A percentile compares a stretch with the other conserved stretches of the same genome.
Conservation (phyloP, 441 rosid species). For the Manihot esculenta region DNA sequence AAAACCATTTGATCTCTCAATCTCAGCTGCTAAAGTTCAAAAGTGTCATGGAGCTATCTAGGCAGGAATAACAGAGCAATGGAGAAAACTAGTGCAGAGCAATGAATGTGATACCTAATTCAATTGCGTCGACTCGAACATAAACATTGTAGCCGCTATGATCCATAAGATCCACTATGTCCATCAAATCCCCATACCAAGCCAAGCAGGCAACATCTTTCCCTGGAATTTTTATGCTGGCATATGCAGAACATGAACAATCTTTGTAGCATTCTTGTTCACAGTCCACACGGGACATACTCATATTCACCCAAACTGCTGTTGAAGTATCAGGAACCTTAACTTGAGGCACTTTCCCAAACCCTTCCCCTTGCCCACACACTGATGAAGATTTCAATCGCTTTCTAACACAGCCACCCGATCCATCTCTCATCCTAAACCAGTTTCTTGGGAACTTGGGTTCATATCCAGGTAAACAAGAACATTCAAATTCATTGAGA, state of each 20-base stretch:
- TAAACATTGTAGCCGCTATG: background rate
- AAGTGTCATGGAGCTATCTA: background rate
- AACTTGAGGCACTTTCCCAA: conserved; percentile 18
- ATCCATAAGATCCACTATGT: background rate
- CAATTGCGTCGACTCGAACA: conserved; percentile 26
- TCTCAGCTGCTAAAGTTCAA: background rate
- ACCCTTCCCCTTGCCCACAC: conserved; percentile 25
- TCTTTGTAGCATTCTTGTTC: conserved; percentile 23
- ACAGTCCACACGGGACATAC: conserved; percentile 15
- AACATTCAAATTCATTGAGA: background rate
- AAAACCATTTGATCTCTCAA: background rate
- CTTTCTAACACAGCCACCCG: conserved; percentile 6
- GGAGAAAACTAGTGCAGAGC: too few species aligned
- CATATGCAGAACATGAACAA: conserved; percentile 30
- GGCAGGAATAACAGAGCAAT: too few species aligned
- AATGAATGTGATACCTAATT: conserved; percentile 16
- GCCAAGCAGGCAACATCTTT: conserved; percentile 21
- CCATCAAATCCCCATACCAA: conserved; percentile 27
- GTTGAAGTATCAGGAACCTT: conserved; percentile 27
- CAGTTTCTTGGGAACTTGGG: background rate
- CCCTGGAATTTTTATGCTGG: background rate
- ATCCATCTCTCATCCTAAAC: conserved; percentile 4
- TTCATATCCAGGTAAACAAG: conserved; percentile 4
- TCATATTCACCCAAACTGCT: conserved; percentile 7
- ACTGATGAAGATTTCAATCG: background rate